Percentiles rank a stretch among this genome's conserved stretches.
These are phyloP conservation scores for Dipteronia sinensis DNA, from an alignment of 345 rosid species.

Conservation along the genomic window DNA sequence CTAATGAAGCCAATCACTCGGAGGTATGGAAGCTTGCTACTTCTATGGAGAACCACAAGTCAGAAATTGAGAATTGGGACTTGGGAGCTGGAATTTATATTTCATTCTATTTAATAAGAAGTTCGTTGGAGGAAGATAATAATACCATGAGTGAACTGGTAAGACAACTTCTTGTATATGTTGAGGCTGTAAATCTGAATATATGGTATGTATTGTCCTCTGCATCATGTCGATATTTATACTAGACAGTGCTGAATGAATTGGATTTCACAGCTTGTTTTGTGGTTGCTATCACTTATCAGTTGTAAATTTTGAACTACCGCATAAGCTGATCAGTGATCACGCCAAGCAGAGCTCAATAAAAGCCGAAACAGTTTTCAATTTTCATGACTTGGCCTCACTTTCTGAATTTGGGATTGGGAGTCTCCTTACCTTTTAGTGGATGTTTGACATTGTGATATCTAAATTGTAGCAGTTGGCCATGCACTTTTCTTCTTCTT, in stretches of 20 bases:
- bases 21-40: slow-evolving; percentile 81
- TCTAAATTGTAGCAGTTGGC: background rate
- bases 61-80: slow-evolving; percentile 96
- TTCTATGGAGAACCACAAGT: slow-evolving; percentile 83
- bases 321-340: background rate
- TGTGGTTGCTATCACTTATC: background rate
- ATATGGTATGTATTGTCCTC: background rate
- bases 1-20: slow-evolving; percentile 65
- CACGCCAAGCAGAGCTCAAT: background rate
- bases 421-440: background rate
- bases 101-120: slow-evolving; percentile 69
- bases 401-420: background rate
- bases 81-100: slow-evolving; percentile 88
- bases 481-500: background rate
- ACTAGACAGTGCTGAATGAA: background rate
- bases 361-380: background rate
- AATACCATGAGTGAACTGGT: slow-evolving; percentile 60
- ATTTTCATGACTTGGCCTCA: background rate
- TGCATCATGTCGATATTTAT: slow-evolving; percentile 1
- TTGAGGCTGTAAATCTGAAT: background rate
- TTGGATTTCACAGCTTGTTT: background rate
- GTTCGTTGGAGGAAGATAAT: slow-evolving; percentile 58
- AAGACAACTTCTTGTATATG: slow-evolving; percentile 18
- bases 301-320: background rate
- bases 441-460: background rate